Percentiles rank a stretch among this genome's conserved stretches.
Conservation (phyloP, 2,329 filamentous ascomycete species). For the Dothiorella sarmentorum region DNA sequence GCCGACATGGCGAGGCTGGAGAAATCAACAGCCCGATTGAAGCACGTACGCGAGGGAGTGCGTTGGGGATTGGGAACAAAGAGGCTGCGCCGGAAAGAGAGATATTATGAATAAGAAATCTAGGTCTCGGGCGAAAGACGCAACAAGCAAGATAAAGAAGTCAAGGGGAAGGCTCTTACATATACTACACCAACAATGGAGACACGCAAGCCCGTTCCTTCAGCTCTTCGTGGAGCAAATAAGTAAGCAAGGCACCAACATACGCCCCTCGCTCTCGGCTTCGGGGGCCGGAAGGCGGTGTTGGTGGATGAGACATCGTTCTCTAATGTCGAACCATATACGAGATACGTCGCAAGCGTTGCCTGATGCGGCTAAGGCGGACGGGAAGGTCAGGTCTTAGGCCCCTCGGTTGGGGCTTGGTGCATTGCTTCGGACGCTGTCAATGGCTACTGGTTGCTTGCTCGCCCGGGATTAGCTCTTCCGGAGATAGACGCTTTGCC, state of each 20-base stretch:
- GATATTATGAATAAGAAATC: too few species aligned
- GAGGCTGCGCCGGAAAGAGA: too few species aligned
- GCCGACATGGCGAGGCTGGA: conserved; percentile 6
- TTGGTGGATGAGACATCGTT: not conserved
- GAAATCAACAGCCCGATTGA: not conserved
- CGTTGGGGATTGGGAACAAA: not conserved
- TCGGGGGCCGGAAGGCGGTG: not conserved
- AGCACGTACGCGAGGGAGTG: not conserved
- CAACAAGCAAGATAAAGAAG: not conserved
- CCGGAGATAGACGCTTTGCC: conserved; percentile 4
- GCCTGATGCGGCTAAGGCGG: not conserved
- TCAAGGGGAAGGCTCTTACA: not conserved
- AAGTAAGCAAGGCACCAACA: conserved; percentile 2
- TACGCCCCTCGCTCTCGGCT: conserved; percentile 6
- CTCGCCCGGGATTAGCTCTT: not conserved
- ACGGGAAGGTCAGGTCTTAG: not conserved
- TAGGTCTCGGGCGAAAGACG: not conserved
- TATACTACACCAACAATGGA: not conserved
- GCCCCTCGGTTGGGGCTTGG: conserved; percentile 7
- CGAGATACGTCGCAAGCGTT: not conserved
- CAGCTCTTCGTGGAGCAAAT: not conserved
- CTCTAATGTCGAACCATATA: not conserved
- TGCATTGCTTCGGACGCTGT: conserved; percentile 6
- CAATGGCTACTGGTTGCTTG: conserved; percentile 7
- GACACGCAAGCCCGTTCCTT: conserved; percentile 4